Conservation (phyloP, 441 rosid genomes). For the Rhodomyrtus psidioides region DNA sequence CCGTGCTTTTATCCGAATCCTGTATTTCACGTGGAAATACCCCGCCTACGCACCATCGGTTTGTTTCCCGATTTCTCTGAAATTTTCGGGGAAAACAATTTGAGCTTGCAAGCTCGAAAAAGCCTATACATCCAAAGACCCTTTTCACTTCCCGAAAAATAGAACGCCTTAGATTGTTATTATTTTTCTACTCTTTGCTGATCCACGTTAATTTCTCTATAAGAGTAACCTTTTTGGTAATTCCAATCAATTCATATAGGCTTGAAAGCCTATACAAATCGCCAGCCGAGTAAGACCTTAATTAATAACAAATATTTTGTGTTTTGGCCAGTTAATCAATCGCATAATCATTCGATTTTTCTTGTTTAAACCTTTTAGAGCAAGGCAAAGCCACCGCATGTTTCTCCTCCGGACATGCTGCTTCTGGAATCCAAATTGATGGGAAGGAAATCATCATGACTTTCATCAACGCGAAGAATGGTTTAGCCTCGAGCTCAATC, state of each 20-base stretch:
- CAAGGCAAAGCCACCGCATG: not conserved
- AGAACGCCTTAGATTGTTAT: not conserved
- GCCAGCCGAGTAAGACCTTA: not conserved
- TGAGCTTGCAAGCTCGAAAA: not conserved
- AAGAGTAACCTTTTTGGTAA: not conserved
- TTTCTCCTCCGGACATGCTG: not conserved
- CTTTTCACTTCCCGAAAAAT: not conserved
- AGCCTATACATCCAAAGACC: accelerated
- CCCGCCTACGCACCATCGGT: not conserved
- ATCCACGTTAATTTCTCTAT: not conserved
- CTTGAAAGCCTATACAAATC: not conserved
- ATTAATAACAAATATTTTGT: not conserved
- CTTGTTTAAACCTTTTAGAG: not conserved
- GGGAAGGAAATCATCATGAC: not conserved
- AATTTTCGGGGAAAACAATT: not conserved
- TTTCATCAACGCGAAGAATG: not conserved
- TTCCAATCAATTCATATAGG: not conserved
- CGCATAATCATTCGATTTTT: not conserved
- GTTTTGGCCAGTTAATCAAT: not conserved
- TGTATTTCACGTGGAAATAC: not conserved
- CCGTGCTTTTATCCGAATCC: not conserved
- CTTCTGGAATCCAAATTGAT: not conserved
- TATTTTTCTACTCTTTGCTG: not conserved
- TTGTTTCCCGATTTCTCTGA: not conserved
- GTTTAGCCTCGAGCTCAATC: not conserved